Evolutionary conservation across 2,329 filamentous ascomycete genomes (phyloP), one percentile per base, ranked within the genome.

Genomic region (Colletotrichum salicis): DNA sequence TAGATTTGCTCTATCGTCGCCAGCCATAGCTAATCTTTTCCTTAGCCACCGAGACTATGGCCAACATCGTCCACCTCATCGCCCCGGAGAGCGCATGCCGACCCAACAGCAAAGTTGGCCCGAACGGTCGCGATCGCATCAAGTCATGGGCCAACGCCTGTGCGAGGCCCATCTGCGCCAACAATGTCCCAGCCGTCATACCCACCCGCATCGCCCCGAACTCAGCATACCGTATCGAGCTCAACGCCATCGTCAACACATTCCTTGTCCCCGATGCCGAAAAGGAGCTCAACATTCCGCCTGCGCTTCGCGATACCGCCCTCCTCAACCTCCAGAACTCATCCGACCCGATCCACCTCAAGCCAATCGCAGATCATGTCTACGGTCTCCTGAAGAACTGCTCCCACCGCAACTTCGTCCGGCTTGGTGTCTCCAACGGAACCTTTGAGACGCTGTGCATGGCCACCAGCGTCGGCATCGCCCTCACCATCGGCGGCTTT

Each of bases 341-440:
- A 6, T 78, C 79, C 1, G 80, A 85, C 67, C 84, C 85, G 0
- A 74, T 75, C 5, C 76, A 82, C 64, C 80, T 86, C n/a, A 74
- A 75, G 24, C 83, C 84, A 24, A 77, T 86, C 6, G 84, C 84
- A 35, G 84, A 86, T 70, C 84, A 86, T 76, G 82, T 84, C 48
- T 85, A 86, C 75, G 77, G 81, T 37, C 81, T 86, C 35, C 80
- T 86, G 22, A 82, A 81, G 70, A 85, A 84, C 76, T 86, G 85
- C 79, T 86, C 85, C 24, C 81, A 86, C 75, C 81, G 85, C 65
- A 84, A 85, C 76, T 86, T 90, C 74, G 80, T 88, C 57, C 85
- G 87, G 51, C 81, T 90, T 7, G 88, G 87, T 71, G 84, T 88
- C 41, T 86, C 83, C 75, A 88, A 86, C 75, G 85, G 85, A 48